Conservation (phyloP, 352 stramenopile genomes). For the Pythium monospermum region DNA sequence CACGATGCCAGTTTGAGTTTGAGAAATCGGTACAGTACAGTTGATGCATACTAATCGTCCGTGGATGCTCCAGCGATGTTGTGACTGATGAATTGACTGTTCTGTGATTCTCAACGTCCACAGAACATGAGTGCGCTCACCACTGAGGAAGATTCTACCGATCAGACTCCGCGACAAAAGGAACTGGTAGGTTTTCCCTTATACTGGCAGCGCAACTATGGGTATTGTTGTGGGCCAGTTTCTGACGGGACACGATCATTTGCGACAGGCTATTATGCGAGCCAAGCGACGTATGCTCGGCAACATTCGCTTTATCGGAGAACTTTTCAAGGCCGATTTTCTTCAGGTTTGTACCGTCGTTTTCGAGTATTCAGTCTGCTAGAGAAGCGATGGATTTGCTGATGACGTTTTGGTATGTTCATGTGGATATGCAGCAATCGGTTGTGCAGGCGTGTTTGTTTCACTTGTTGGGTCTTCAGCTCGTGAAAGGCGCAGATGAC, state of each 20-base stretch:
- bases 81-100: background rate
- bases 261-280: conserved; percentile 40
- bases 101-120: too few relatives aligned
- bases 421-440: conserved; percentile 33
- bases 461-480: conserved; percentile 70
- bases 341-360: conserved; percentile 45
- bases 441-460: conserved; percentile 78
- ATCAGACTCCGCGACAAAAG: conserved; percentile 39
- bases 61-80: too few relatives aligned
- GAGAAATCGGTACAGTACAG: conserved; percentile 56
- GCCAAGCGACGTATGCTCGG: conserved; percentile 77
- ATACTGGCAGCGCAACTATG: background rate
- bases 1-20: conserved; percentile 76
- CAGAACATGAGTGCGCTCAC: conserved; percentile 42
- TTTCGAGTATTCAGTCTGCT: too few relatives aligned
- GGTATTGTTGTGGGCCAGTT: background rate
- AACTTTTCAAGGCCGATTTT: conserved; percentile 85
- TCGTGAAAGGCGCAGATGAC: conserved; percentile 40
- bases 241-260: too few relatives aligned
- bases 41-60: too few relatives aligned
- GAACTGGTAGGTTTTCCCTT: conserved; percentile 37
- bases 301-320: conserved; percentile 86
- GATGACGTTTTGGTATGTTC: background rate
- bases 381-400: background rate
- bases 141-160: conserved; percentile 30